These are phyloP conservation scores for Hydrangea macrophylla DNA, from an alignment of 148 eudicot species.

Conservation along the genomic window DNA sequence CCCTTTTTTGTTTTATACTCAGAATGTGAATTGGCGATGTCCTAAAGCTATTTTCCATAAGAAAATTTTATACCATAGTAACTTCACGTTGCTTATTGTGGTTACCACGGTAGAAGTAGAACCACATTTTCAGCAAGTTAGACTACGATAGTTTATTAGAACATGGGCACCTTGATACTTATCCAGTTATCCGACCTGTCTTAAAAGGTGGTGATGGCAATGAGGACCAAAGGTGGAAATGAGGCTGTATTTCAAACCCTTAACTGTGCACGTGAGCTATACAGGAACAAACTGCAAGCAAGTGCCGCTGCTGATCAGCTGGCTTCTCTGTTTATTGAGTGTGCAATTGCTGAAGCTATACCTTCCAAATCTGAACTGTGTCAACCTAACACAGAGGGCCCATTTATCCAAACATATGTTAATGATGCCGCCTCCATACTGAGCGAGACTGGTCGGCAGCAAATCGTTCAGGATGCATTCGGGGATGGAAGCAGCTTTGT, in stretches of 20 bases:
- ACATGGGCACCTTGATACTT: too few relatives aligned
- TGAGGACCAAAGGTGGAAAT: conserved; percentile 78
- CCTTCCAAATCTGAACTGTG: conserved; percentile 38
- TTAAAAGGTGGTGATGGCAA: conserved; percentile 79
- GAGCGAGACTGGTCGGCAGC: conserved; percentile 77
- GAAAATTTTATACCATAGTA: too few relatives aligned
- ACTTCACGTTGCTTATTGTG: too few relatives aligned
- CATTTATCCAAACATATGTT: conserved; percentile 29
- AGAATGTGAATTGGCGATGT: too few relatives aligned
- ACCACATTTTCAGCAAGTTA: too few relatives aligned
- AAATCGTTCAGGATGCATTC: conserved; percentile 77
- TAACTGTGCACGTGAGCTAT: conserved; percentile 72
- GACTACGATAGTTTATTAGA: too few relatives aligned
- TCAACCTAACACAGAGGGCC: too few relatives aligned
- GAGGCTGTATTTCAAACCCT: conserved; percentile 62
- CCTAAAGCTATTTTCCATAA: too few relatives aligned
- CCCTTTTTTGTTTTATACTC: too few relatives aligned
- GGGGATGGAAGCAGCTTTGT: conserved; percentile 90
- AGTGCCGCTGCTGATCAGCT: conserved; percentile 76
- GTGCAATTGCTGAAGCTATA: conserved; percentile 88
- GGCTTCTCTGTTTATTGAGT: conserved; percentile 91
- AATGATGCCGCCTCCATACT: conserved; percentile 65
- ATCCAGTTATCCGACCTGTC: conserved; percentile 4
- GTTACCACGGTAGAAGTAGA: too few relatives aligned
- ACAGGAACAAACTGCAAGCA: conserved; percentile 58